A percentile compares a stretch with the other conserved stretches of the same genome.
These are phyloP conservation scores for Zelopaecilomyces penicillatus DNA, from an alignment of 2,329 filamentous ascomycete species.

Conservation along the genomic window DNA sequence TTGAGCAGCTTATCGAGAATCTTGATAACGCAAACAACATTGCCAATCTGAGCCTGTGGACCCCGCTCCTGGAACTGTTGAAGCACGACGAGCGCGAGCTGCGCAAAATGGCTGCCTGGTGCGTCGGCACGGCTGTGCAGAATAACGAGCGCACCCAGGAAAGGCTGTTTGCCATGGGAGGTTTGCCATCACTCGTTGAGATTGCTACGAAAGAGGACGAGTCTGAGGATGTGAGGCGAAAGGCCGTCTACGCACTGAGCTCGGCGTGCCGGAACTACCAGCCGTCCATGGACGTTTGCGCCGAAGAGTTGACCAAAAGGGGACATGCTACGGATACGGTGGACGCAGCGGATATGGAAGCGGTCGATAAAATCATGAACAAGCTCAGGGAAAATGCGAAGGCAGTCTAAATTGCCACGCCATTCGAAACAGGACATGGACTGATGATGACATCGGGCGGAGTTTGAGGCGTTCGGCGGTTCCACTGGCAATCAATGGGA, in stretches of 20 bases:
- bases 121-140: slow-evolving; percentile 87
- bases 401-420: slow-evolving; percentile 14
- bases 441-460: slow-evolving; percentile 22
- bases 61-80: slow-evolving; percentile 65
- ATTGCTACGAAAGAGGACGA: slow-evolving; percentile 54
- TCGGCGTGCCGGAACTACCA: slow-evolving; percentile 84
- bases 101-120: slow-evolving; percentile 85
- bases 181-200: slow-evolving; percentile 60
- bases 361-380: slow-evolving; percentile 66
- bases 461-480: slow-evolving; percentile 24
- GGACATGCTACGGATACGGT: slow-evolving; percentile 51
- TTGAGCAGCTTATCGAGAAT: slow-evolving; percentile 84
- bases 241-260: slow-evolving; percentile 83
- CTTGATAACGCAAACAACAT: slow-evolving; percentile 98
- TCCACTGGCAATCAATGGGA: background rate
- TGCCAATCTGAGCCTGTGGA: slow-evolving; percentile 70
- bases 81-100: slow-evolving; percentile 61
- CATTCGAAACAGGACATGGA: slow-evolving; percentile 1
- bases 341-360: slow-evolving; percentile 84
- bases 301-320: slow-evolving; percentile 49
- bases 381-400: slow-evolving; percentile 50
- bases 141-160: slow-evolving; percentile 88
- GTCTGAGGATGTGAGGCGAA: slow-evolving; percentile 61
- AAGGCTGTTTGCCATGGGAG: slow-evolving; percentile 53
- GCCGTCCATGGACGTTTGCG: slow-evolving; percentile 64